These are phyloP conservation scores for Gonapodya prolifera DNA, from an alignment of 192 early-diverging fungal species.

Conservation along the genomic window DNA sequence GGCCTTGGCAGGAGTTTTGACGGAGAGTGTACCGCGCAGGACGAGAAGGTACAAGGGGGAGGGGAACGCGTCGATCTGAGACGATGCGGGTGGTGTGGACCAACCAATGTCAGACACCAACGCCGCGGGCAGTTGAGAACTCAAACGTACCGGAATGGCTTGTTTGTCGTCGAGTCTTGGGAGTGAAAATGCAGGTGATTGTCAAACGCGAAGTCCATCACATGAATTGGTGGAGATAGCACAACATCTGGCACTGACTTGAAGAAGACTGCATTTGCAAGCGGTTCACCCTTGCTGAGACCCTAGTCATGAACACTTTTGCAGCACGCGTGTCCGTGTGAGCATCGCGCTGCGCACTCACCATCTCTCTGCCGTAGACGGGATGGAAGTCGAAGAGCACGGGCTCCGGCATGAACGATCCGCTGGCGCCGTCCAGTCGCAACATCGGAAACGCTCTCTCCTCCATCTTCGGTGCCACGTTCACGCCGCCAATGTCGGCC, in stretches of 20 bases:
- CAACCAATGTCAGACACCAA: no score
- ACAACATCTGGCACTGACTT: no score
- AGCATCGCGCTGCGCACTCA: background rate
- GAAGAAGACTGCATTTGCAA: background rate
- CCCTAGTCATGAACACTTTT: background rate
- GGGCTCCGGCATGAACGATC: background rate
- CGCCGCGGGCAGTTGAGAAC: background rate
- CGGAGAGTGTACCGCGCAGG: background rate
- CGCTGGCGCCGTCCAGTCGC: background rate
- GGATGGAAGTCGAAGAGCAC: background rate
- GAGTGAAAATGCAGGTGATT: background rate
- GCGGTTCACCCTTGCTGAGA: background rate
- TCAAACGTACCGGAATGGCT: background rate
- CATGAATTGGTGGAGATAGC: no score
- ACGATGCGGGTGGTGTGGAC: no score
- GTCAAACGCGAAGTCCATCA: background rate
- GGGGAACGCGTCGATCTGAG: background rate
- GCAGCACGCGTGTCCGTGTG: background rate
- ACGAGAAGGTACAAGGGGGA: background rate
- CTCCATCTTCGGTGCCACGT: background rate
- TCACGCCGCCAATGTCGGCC: no score
- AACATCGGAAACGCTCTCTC: background rate
- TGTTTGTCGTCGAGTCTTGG: background rate
- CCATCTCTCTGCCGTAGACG: background rate
- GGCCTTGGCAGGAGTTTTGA: background rate